Evolutionary conservation across 495 filamentous ascomycete species (phyloP).

Genomic region (Cenococcum geophilum): DNA sequence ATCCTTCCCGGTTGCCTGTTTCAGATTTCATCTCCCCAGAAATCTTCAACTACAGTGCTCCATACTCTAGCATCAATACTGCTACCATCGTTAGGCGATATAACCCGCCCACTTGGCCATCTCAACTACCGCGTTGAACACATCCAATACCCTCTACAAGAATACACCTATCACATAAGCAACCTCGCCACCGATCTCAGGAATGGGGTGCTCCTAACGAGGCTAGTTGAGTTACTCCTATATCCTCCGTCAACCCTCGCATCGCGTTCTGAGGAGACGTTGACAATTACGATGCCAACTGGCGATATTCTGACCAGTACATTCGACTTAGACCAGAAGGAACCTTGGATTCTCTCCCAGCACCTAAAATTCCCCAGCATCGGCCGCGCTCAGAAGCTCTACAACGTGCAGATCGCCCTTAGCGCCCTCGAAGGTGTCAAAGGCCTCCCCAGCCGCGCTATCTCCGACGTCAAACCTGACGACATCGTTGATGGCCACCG

Average conservation of each 20-base stretch:
- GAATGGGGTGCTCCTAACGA: conserved; percentile 55
- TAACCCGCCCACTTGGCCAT: conserved; percentile 49
- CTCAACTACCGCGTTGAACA: conserved; percentile 51
- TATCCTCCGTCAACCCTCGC: conserved; percentile 38
- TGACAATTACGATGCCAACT: conserved; percentile 40
- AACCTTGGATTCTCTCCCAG: conserved; percentile 48
- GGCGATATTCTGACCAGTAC: conserved; percentile 37
- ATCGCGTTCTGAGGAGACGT: conserved; percentile 29
- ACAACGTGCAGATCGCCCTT: conserved; percentile 57
- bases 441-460: conserved; percentile 34
- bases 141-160: conserved; percentile 52
- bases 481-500: conserved; percentile 63
- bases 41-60: conserved; percentile 52
- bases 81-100: conserved; percentile 55
- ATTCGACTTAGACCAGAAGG: conserved; percentile 27
- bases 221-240: conserved; percentile 56
- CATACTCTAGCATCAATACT: conserved; percentile 49
- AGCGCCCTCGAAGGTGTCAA: conserved; percentile 45
- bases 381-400: conserved; percentile 53
- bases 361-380: conserved; percentile 55
- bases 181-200: conserved; percentile 62
- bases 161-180: conserved; percentile 52
- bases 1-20: conserved; percentile 43
- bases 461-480: conserved; percentile 46
- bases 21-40: conserved; percentile 45